A percentile compares a stretch with the other conserved stretches of the same genome.
phyloP scores from a whole-genome alignment of 148 eudicot species.

The Persicaria tinctoria region DNA sequence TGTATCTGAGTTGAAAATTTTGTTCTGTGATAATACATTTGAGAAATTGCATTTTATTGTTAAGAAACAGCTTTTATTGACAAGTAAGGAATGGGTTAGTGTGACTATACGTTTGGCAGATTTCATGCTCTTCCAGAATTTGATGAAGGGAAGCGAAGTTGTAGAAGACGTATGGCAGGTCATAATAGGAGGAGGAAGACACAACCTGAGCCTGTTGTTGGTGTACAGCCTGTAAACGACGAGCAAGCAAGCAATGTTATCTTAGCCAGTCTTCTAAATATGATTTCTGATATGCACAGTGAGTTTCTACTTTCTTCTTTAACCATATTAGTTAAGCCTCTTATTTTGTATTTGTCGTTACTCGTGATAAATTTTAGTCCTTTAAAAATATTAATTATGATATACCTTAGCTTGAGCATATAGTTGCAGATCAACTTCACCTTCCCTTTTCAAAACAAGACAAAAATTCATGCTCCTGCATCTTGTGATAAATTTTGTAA shows the following conservation, averaged over 20 bases:
- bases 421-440: too few relatives aligned
- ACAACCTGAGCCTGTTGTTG: conserved; percentile 62
- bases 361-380: background rate
- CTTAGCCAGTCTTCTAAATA: background rate
- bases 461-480: too few relatives aligned
- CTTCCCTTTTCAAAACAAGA: too few relatives aligned
- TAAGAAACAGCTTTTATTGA: background rate
- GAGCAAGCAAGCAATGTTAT: conserved; percentile 5
- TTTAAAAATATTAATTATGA: too few relatives aligned
- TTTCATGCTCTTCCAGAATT: conserved; percentile 85
- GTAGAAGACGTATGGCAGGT: conserved; percentile 90
- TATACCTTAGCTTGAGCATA: too few relatives aligned
- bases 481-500: too few relatives aligned
- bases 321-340: background rate
- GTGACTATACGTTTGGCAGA: conserved; percentile 28
- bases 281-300: background rate
- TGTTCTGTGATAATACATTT: background rate
- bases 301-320: background rate
- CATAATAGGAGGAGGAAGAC: conserved; percentile 89
- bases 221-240: conserved; percentile 11
- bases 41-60: background rate
- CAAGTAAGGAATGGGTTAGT: background rate
- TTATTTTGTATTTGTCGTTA: background rate
- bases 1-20: background rate
- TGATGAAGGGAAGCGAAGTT: conserved; percentile 96